phyloP scores from a whole-genome alignment of 2,329 filamentous ascomycete genomes.

The Phialophora expanda region DNA sequence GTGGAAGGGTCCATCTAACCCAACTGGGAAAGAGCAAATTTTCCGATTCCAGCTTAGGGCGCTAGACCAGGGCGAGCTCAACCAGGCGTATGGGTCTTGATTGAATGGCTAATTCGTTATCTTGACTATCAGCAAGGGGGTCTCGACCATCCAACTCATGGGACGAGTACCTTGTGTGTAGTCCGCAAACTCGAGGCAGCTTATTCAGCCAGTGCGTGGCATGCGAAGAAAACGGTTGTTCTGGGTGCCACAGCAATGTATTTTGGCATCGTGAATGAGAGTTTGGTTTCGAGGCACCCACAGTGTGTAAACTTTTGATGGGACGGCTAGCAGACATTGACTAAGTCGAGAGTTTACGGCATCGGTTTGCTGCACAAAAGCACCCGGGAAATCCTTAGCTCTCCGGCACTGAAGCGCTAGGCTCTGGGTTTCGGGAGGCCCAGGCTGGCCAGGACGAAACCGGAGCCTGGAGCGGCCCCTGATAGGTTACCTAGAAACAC shows the following conservation, averaged over 20 bases:
- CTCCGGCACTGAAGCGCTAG: neutral
- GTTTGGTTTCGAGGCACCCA: neutral
- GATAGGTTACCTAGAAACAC: conserved; percentile 1
- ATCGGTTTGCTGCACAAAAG: conserved; percentile 13
- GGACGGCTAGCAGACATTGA: neutral
- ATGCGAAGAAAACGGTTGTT: neutral
- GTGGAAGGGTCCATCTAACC: conserved; percentile 1
- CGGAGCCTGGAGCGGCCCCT: neutral
- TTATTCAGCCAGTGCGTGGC: neutral
- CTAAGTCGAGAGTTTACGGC: neutral
- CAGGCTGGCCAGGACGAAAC: neutral
- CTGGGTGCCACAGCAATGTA: neutral
- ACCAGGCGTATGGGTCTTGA: neutral
- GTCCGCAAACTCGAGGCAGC: neutral
- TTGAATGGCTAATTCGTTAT: neutral
- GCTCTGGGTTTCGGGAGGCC: neutral
- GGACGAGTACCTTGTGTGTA: neutral
- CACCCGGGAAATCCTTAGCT: conserved; percentile 9
- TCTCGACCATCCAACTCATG: neutral
- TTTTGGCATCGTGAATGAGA: too few relatives aligned
- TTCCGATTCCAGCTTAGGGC: neutral
- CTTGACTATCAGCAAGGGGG: neutral
- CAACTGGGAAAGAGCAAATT: conserved; percentile 1
- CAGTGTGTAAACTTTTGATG: neutral
- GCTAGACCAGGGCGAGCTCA: neutral